These are phyloP conservation scores for Nitzschia sp. DNA, from an alignment of 108 stramenopile species.

Conservation along the genomic window DNA sequence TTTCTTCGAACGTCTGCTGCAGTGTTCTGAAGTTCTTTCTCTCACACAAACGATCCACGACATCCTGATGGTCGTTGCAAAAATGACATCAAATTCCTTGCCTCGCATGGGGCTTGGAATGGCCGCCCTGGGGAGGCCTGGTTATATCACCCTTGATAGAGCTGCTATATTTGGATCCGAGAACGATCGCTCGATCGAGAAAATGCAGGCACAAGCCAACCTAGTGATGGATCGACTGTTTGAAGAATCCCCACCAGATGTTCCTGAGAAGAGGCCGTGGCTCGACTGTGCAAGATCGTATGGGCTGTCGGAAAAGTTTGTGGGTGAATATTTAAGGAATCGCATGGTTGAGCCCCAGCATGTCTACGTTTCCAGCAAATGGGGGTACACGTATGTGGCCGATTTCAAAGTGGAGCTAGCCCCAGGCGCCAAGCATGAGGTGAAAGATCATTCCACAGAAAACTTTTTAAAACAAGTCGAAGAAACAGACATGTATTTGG, in stretches of 20 bases:
- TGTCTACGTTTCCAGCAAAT: slow-evolving; percentile 69
- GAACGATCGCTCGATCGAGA: slow-evolving; percentile 31
- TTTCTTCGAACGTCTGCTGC: no score
- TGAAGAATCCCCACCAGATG: background rate
- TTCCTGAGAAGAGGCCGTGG: slow-evolving; percentile 45
- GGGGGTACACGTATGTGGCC: slow-evolving; percentile 84
- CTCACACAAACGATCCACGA: no score
- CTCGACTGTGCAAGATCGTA: slow-evolving; percentile 81
- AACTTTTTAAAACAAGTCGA: slow-evolving; percentile 68
- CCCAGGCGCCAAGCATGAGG: slow-evolving; percentile 71
- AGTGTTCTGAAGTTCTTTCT: no score
- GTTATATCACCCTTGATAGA: slow-evolving; percentile 77
- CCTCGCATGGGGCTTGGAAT: slow-evolving; percentile 74
- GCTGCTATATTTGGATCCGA: slow-evolving; percentile 31
- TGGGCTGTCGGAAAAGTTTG: slow-evolving; percentile 74
- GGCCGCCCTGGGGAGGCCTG: slow-evolving; percentile 81
- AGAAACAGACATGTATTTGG: slow-evolving; percentile 56
- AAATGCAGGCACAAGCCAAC: slow-evolving; percentile 67
- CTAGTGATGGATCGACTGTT: slow-evolving; percentile 64
- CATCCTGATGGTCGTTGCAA: background rate
- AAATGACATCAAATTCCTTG: slow-evolving; percentile 4
- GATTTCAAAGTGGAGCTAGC: slow-evolving; percentile 67
- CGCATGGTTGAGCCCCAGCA: slow-evolving; percentile 42
- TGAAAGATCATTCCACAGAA: slow-evolving; percentile 78
- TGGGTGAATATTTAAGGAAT: slow-evolving; percentile 65